These are phyloP conservation scores for Pleurotus salmoneostramineus DNA, from an alignment of 768 basidiomycete genomes.

Conservation along the genomic window DNA sequence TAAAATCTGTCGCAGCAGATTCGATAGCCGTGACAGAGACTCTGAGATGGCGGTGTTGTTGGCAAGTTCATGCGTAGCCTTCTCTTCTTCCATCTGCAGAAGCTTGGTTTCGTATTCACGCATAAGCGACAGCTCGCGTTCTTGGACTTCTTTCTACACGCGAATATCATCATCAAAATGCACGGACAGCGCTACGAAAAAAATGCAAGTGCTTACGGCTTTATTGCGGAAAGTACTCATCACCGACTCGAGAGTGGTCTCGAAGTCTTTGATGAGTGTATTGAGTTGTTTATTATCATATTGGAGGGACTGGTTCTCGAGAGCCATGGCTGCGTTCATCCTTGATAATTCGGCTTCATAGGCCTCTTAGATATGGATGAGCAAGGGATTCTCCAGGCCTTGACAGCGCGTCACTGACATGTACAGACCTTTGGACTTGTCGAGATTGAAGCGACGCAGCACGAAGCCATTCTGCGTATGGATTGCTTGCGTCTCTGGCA, in stretches of 20 bases:
- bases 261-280: constrained; percentile 92
- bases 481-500: constrained; percentile 69
- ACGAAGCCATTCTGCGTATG: constrained; percentile 93
- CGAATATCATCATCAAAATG: background rate
- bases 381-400: constrained; percentile 6
- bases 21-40: constrained; percentile 67
- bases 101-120: constrained; percentile 89
- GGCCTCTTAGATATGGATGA: constrained; percentile 52
- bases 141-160: constrained; percentile 83
- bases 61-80: constrained; percentile 51
- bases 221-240: constrained; percentile 90
- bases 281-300: constrained; percentile 97
- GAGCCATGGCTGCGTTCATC: constrained; percentile 74
- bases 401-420: background rate
- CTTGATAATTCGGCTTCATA: constrained; percentile 88
- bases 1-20: constrained; percentile 64
- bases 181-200: constrained; percentile 6
- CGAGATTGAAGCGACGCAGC: constrained; percentile 83
- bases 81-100: constrained; percentile 69
- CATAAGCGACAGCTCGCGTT: constrained; percentile 84
- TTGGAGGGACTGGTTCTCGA: constrained; percentile 82
- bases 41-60: constrained; percentile 64
- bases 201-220: constrained; percentile 58
- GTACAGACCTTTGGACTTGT: constrained; percentile 73
- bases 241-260: constrained; percentile 90